Base-by-base conservation (phyloP, 1,139 yeast species). In the Kurtzmaniella quercitrusa region DNA sequence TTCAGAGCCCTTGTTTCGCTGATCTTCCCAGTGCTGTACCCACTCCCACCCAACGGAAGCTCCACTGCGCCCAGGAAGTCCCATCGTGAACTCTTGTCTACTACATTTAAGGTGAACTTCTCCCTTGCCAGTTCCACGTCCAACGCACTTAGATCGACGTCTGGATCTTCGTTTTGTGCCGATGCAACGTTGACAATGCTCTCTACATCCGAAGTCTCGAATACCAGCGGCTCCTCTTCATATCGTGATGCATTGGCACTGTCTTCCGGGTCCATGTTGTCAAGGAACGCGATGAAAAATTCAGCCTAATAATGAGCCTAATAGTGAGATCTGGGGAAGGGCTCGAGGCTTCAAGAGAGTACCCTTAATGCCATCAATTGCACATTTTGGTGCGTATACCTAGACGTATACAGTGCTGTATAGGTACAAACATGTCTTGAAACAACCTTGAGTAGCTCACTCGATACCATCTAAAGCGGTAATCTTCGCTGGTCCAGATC, bases 201-300 rank as follows among this genome's bases (percentile, higher is more conserved):
- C 39, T 76, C 81, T 1, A 67, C 57, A 49, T 76, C 81, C 0
- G 80, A 74, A 0, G 81, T 73, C 53, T 77, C 82, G 51, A 67
- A 77, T 2, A 77, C 65, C 44, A 54, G 62, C 0, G 65, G 52
- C 2, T 52, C 59, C 12, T 44, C 43, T 37, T 70, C 68, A 17
- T 27, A 27, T 27, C 10, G 14, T n/a, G 31, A 27, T 7, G 14
- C 31, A 27, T 27, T 27, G 31, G 12, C 31, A 4, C 31, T 27
- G 4, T 27, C 31, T 27, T 10, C 14, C 12, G 12, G n/a, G 31
- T 27, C 14, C 31, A 27, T 27, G 10, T 11, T 27, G 31, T 27
- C 3, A 27, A 21, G 23, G 23, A 21, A 21, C 23, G 23, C 23
- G 23, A 5, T 21, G 23, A 21, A 8, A 21, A 21, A 21, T 21